These are phyloP conservation scores for Ophiocordyceps camponoti-leonardi DNA, from an alignment of 2,329 filamentous ascomycete genomes.

Conservation along the genomic window DNA sequence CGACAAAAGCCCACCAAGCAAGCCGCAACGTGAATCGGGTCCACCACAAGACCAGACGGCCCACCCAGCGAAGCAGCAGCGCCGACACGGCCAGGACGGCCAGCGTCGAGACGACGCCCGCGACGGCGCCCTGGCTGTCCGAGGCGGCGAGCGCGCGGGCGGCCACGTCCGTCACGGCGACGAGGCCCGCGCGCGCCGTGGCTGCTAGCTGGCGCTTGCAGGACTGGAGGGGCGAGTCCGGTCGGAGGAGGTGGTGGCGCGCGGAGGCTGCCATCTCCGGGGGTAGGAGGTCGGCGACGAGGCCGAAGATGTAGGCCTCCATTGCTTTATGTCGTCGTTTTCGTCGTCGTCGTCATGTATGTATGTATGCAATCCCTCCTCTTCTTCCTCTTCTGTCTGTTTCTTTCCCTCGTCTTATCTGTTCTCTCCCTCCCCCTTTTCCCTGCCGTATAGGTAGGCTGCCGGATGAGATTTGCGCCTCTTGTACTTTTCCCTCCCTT, in stretches of 20 bases:
- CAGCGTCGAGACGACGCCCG: conserved; percentile 15
- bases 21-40: conserved; percentile 47
- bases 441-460: no score
- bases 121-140: conserved; percentile 5
- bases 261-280: conserved; percentile 25
- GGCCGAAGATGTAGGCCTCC: conserved; percentile 12
- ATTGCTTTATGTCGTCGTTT: conserved; percentile 5
- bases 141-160: neutral
- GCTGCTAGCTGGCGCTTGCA: conserved; percentile 16
- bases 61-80: conserved; percentile 52
- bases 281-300: conserved; percentile 24
- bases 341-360: neutral
- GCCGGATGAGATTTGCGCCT: no score
- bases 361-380: no score
- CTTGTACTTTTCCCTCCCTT: no score
- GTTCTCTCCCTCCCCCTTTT: no score
- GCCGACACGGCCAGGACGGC: conserved; percentile 33
- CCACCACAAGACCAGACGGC: conserved; percentile 61
- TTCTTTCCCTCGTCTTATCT: no score
- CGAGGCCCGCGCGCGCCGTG: conserved; percentile 14
- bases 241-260: conserved; percentile 29
- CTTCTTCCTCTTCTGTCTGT: no score
- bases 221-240: conserved; percentile 25
- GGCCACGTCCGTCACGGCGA: conserved; percentile 22
- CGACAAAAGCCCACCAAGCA: conserved; percentile 45